Evolutionary conservation across 2,329 filamentous ascomycete genomes (phyloP).

Genomic region (Curvularia sp.): DNA sequence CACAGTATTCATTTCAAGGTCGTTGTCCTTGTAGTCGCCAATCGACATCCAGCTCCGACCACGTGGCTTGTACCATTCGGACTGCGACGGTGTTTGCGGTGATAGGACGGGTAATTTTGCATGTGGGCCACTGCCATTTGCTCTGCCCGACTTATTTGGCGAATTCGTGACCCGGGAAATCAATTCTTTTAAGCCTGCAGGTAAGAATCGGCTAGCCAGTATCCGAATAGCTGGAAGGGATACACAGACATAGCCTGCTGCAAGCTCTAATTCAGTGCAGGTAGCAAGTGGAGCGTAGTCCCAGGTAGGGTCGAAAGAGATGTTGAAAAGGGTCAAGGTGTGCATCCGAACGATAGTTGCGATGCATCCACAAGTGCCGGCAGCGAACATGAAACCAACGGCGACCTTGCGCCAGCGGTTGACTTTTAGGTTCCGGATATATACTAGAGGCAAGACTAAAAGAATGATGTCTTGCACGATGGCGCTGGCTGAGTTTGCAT

Average conservation of each 20-base stretch:
- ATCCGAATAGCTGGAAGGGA: constrained; percentile 37
- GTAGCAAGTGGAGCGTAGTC: constrained; percentile 33
- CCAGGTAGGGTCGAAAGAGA: constrained; percentile 39
- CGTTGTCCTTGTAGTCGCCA: constrained; percentile 1
- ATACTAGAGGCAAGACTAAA: constrained; percentile 33
- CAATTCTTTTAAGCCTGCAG: constrained; percentile 17
- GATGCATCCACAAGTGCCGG: constrained; percentile 39
- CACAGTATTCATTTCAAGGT: not conserved
- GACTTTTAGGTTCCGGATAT: constrained; percentile 35
- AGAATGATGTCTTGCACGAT: constrained; percentile 39
- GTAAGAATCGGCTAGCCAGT: constrained; percentile 24
- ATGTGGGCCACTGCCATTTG: constrained; percentile 1
- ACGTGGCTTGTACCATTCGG: constrained; percentile 18
- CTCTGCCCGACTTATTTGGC: constrained; percentile 10
- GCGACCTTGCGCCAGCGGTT: constrained; percentile 30
- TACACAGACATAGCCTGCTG: constrained; percentile 32
- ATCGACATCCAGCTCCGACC: constrained; percentile 18
- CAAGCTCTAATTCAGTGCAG: constrained; percentile 40
- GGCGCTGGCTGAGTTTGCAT: constrained; percentile 33
- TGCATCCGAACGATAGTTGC: constrained; percentile 38
- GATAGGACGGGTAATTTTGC: not conserved
- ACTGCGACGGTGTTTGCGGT: not conserved
- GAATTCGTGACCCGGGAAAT: constrained; percentile 18
- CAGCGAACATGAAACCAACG: constrained; percentile 36
- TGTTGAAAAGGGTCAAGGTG: constrained; percentile 31